A percentile compares a stretch with the other conserved stretches of the same genome.
Evolutionary conservation across 164 flowering plant species (phyloP).

Genomic region (Stephania cephalantha): DNA sequence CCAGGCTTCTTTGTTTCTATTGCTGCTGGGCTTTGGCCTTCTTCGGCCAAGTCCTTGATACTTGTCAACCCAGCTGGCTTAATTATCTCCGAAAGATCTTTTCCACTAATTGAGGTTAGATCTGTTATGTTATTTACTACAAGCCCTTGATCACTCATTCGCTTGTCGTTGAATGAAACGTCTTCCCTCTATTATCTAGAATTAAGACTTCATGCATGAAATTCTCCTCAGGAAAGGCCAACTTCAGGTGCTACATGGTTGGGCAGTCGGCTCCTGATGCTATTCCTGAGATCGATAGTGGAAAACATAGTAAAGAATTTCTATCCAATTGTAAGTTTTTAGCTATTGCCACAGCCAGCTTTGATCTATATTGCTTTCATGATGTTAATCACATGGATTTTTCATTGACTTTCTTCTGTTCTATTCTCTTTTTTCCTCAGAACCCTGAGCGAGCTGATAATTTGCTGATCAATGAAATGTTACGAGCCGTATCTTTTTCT

Average conservation of each 20-base stretch:
- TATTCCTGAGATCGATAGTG: conserved; percentile 49
- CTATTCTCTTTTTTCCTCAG: conserved; percentile 29
- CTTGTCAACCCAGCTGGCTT: conserved; percentile 78
- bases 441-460: conserved; percentile 63
- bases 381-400: background rate
- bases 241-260: conserved; percentile 53
- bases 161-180: background rate
- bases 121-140: background rate
- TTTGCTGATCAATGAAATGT: conserved; percentile 65
- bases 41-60: conserved; percentile 53
- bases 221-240: conserved; percentile 50
- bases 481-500: conserved; percentile 74
- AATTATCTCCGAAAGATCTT: conserved; percentile 47
- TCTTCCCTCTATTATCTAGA: background rate
- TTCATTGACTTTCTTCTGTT: background rate
- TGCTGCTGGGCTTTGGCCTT: conserved; percentile 67
- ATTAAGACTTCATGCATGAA: background rate
- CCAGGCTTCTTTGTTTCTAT: conserved; percentile 66
- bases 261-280: conserved; percentile 55
- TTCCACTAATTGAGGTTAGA: conserved; percentile 44
- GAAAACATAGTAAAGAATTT: conserved; percentile 50
- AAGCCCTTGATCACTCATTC: background rate
- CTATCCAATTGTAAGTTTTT: conserved; percentile 62
- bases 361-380: conserved; percentile 3
- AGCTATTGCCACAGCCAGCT: conserved; percentile 3